phyloP scores from a whole-genome alignment of 768 basidiomycete species.

The Hygrophorus pudorinus region DNA sequence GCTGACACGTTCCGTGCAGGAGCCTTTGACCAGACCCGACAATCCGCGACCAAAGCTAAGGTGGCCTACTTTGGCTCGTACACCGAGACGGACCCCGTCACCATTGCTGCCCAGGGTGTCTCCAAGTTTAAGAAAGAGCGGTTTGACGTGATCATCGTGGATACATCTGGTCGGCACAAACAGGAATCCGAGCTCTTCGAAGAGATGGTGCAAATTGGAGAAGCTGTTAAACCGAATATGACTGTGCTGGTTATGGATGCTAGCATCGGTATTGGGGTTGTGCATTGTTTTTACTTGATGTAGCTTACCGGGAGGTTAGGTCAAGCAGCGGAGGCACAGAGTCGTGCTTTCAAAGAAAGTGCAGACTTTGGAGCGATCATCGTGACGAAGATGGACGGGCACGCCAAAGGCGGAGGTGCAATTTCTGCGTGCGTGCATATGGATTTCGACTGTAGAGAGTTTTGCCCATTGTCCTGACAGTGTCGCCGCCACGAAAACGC shows the following conservation, averaged over 20 bases:
- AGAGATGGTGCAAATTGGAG: constrained; percentile 96
- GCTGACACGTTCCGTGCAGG: constrained; percentile 99
- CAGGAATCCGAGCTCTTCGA: constrained; percentile 95
- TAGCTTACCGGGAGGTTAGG: constrained; percentile 31
- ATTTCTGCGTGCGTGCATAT: constrained; percentile 81
- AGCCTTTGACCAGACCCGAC: constrained; percentile 97
- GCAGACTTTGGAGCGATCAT: constrained; percentile 98
- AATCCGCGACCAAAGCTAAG: constrained; percentile 97
- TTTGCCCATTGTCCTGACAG: constrained; percentile 27
- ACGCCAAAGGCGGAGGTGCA: constrained; percentile 97
- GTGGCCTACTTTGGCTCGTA: constrained; percentile 99
- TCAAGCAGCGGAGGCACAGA: constrained; percentile 96
- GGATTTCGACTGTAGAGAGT: background rate
- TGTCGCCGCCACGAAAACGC: constrained; percentile 97
- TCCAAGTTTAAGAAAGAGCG: constrained; percentile 96
- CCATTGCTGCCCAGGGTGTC: constrained; percentile 91
- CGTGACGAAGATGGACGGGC: constrained; percentile 99
- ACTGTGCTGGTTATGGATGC: constrained; percentile 94
- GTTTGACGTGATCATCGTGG: constrained; percentile 98
- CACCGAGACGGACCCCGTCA: constrained; percentile 96
- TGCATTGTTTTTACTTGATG: background rate
- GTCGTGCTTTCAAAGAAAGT: constrained; percentile 94
- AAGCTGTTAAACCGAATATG: constrained; percentile 93
- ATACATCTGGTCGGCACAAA: constrained; percentile 94
- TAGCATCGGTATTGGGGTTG: constrained; percentile 68